Evolutionary conservation across 495 filamentous ascomycete genomes (phyloP).

Genomic region (Endocarpon pusillum): DNA sequence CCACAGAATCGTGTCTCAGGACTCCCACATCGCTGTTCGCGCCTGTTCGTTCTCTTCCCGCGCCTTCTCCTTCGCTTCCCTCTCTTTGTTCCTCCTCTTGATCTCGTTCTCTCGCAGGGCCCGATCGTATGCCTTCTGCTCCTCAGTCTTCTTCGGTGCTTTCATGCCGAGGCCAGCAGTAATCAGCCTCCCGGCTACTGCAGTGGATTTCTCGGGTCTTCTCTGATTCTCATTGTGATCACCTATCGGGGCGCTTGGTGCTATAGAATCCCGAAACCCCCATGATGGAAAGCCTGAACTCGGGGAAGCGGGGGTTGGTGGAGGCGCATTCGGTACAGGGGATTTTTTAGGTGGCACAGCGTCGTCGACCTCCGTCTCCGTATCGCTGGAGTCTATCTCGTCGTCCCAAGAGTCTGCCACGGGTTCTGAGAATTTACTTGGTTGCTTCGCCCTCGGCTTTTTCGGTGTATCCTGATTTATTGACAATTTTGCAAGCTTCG

Average conservation of each 20-base stretch:
- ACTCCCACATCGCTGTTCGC: conserved; percentile 69
- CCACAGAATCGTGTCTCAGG: conserved; percentile 9
- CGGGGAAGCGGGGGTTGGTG: no score
- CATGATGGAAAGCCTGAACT: no score
- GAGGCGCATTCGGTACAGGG: no score
- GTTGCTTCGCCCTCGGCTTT: no score
- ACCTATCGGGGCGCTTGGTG: no score
- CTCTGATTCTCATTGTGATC: no score
- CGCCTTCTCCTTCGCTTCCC: conserved; percentile 41
- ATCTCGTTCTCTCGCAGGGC: conserved; percentile 74
- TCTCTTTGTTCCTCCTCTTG: conserved; percentile 55
- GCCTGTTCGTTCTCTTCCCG: conserved; percentile 52
- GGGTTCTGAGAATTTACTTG: no score
- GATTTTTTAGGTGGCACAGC: conserved; percentile 6
- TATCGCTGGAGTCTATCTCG: conserved; percentile 29
- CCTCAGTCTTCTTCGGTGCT: conserved; percentile 66
- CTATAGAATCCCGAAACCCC: no score
- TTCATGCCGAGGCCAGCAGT: conserved; percentile 72
- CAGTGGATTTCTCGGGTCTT: conserved; percentile 81
- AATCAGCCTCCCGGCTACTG: conserved; percentile 79
- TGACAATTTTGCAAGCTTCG: no score
- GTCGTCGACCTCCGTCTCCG: conserved; percentile 22
- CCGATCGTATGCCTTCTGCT: conserved; percentile 74
- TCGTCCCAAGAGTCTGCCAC: conserved; percentile 82
- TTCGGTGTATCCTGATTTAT: no score